Evolutionary conservation across 1,284 basidiomycete genomes (phyloP).

Genomic region (Trametes polyzona): DNA sequence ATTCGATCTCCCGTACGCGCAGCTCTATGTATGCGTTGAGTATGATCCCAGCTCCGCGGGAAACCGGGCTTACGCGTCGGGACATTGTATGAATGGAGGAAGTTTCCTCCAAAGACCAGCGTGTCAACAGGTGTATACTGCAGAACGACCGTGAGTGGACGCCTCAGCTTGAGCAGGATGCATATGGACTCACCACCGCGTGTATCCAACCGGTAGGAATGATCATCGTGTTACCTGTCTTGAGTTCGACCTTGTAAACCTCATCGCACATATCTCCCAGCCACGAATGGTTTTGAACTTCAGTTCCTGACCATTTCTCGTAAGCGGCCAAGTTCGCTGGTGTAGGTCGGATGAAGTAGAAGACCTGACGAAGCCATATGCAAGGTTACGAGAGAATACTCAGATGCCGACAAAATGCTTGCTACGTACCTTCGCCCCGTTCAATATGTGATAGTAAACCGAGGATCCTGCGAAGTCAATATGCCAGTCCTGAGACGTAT

Average conservation of each 20-base stretch:
- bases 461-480: constrained; percentile 95
- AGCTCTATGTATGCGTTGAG: constrained; percentile 65
- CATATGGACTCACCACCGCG: constrained; percentile 77
- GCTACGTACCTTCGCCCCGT: constrained; percentile 71
- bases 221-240: constrained; percentile 93
- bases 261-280: constrained; percentile 89
- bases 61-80: constrained; percentile 60
- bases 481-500: constrained; percentile 86
- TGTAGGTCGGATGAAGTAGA: constrained; percentile 95
- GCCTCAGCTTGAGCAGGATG: background rate
- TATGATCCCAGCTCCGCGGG: background rate
- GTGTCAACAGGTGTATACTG: constrained; percentile 92
- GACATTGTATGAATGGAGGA: constrained; percentile 85
- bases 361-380: no score
- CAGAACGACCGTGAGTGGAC: background rate
- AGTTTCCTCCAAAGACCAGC: constrained; percentile 97
- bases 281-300: constrained; percentile 88
- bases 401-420: no score
- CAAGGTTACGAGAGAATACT: no score
- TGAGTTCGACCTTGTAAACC: constrained; percentile 83
- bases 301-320: constrained; percentile 88
- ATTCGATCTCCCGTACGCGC: constrained; percentile 89
- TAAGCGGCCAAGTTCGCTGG: constrained; percentile 87
- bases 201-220: constrained; percentile 98
- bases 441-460: constrained; percentile 91